Percentiles rank a stretch among this genome's conserved stretches.
Conservation (phyloP, 495 filamentous ascomycete genomes). For the Lasiosphaeris hirsuta region DNA sequence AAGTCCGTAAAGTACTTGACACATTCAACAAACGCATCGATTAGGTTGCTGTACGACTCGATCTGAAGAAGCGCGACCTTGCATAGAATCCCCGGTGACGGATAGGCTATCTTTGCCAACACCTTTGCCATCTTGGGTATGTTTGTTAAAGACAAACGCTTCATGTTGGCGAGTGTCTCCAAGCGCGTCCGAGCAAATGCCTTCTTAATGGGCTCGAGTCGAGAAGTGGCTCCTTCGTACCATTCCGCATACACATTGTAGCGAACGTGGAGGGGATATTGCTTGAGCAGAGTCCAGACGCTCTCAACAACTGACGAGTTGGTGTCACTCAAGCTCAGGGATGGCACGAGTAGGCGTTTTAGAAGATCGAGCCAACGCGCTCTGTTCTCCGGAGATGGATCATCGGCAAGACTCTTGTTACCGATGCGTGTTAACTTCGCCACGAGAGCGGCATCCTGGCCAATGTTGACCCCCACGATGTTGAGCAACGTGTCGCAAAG, state of each 20-base stretch:
- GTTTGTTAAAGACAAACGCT: slow-evolving; percentile 81
- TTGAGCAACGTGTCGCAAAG: slow-evolving; percentile 84
- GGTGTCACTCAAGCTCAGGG: slow-evolving; percentile 73
- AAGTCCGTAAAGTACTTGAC: slow-evolving; percentile 89
- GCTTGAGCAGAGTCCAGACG: slow-evolving; percentile 74
- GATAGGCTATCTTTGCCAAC: slow-evolving; percentile 81
- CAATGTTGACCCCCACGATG: slow-evolving; percentile 80
- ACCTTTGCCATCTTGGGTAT: slow-evolving; percentile 77
- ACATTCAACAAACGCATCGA: slow-evolving; percentile 88
- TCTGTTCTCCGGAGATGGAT: slow-evolving; percentile 64
- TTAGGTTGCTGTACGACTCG: slow-evolving; percentile 87
- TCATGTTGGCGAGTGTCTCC: slow-evolving; percentile 78
- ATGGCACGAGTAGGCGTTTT: slow-evolving; percentile 76
- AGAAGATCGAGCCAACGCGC: slow-evolving; percentile 76
- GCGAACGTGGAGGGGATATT: slow-evolving; percentile 69
- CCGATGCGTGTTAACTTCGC: slow-evolving; percentile 81
- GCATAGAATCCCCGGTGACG: slow-evolving; percentile 89
- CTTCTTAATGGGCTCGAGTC: slow-evolving; percentile 69
- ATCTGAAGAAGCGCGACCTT: slow-evolving; percentile 80
- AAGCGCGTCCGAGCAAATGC: slow-evolving; percentile 72
- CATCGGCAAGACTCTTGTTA: slow-evolving; percentile 63
- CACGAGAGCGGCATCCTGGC: slow-evolving; percentile 73
- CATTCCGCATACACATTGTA: slow-evolving; percentile 94
- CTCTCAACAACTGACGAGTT: slow-evolving; percentile 83
- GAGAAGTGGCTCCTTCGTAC: slow-evolving; percentile 73